Evolutionary conservation across 441 rosid species (phyloP).

Genomic region (Erodium trifolium): DNA sequence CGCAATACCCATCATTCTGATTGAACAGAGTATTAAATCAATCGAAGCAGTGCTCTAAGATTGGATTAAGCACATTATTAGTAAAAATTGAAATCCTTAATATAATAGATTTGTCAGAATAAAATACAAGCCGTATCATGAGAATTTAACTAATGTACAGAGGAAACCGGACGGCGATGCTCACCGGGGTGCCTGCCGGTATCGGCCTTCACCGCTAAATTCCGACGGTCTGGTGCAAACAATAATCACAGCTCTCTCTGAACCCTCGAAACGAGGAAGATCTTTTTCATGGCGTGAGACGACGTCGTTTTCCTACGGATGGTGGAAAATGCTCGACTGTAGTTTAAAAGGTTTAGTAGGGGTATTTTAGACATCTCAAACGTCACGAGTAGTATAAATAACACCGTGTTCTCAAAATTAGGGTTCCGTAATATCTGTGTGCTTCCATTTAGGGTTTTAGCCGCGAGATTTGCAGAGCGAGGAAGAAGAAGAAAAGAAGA

Average conservation of each 20-base stretch:
- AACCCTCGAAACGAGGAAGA: neutral
- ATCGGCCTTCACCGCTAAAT: neutral
- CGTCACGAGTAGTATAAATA: neutral
- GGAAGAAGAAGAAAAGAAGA: slow-evolving; percentile 28
- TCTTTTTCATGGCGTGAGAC: neutral
- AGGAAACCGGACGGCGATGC: neutral
- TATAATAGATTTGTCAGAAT: too few relatives aligned
- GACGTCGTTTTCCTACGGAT: neutral
- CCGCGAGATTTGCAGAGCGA: slow-evolving; percentile 4
- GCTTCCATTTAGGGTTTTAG: slow-evolving; percentile 1
- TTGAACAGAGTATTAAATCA: neutral
- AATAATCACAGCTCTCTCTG: neutral
- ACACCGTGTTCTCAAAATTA: neutral
- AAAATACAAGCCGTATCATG: neutral
- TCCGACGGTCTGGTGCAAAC: neutral
- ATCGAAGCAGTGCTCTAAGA: neutral
- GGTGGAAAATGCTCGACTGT: neutral
- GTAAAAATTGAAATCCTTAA: too few relatives aligned
- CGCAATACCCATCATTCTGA: neutral
- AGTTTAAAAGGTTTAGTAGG: neutral
- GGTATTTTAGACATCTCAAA: neutral
- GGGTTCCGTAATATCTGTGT: neutral
- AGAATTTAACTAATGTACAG: neutral
- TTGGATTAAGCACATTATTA: neutral
- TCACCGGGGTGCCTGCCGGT: neutral